These are phyloP conservation scores for Phytophthora fragariaefolia DNA, from an alignment of 352 stramenopile species.

Conservation along the genomic window DNA sequence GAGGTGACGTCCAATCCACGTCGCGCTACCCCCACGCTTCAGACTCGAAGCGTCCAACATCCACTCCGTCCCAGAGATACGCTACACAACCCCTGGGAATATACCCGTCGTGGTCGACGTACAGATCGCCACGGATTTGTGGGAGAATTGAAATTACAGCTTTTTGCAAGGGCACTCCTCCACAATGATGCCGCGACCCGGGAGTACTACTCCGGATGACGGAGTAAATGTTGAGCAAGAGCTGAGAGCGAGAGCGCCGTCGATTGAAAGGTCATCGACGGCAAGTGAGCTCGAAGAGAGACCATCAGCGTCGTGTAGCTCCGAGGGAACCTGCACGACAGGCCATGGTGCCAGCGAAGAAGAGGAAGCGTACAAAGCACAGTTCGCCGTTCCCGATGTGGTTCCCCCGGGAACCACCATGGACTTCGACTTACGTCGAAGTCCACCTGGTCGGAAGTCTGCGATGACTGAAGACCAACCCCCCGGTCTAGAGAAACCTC, in stretches of 20 bases:
- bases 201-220: constrained; percentile 21
- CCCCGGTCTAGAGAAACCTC: not conserved
- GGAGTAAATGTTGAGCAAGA: not conserved
- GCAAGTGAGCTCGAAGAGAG: not conserved
- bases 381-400: constrained; percentile 15
- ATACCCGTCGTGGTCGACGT: too few relatives aligned
- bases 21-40: too few relatives aligned
- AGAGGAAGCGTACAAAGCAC: constrained; percentile 1
- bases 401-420: not conserved
- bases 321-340: constrained; percentile 12
- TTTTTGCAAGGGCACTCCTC: constrained; percentile 6
- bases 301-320: constrained; percentile 1
- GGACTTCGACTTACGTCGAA: not conserved
- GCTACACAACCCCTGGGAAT: too few relatives aligned
- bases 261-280: constrained; percentile 10
- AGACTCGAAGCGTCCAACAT: too few relatives aligned
- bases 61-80: too few relatives aligned
- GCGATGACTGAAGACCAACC: constrained; percentile 4
- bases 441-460: constrained; percentile 1
- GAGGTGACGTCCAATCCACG: too few relatives aligned
- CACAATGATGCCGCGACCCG: constrained; percentile 27
- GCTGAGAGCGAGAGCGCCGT: not conserved
- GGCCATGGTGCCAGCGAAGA: constrained; percentile 9
- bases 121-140: too few relatives aligned
- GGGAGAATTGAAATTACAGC: too few relatives aligned